Evolutionary conservation across 352 stramenopile genomes (phyloP).

Genomic region (Phytophthora hybrid): DNA sequence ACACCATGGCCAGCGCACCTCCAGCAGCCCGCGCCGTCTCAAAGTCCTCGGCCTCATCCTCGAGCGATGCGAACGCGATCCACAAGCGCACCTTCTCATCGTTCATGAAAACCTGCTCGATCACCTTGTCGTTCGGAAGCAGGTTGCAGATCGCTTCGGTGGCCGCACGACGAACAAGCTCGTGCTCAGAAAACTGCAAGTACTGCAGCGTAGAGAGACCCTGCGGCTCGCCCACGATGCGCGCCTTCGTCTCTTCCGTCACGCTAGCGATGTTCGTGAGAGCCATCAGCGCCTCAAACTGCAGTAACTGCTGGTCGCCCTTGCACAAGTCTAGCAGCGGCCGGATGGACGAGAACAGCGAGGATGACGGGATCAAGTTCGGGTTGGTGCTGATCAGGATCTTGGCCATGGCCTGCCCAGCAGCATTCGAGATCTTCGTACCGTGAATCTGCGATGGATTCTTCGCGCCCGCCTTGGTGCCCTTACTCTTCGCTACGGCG

Average conservation of each 20-base stretch:
- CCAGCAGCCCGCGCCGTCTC: slow-evolving; percentile 92
- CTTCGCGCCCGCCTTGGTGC: slow-evolving; percentile 23
- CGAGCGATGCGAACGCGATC: slow-evolving; percentile 92
- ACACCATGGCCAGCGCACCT: slow-evolving; percentile 95
- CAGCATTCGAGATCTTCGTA: slow-evolving; percentile 90
- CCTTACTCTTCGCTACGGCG: slow-evolving; percentile 38
- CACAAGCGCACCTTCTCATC: slow-evolving; percentile 94
- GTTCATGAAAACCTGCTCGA: slow-evolving; percentile 94
- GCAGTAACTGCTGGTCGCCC: slow-evolving; percentile 91
- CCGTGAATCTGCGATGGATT: slow-evolving; percentile 65
- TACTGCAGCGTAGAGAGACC: slow-evolving; percentile 84
- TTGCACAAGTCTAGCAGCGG: slow-evolving; percentile 95
- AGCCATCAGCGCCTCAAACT: slow-evolving; percentile 96
- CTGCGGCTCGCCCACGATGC: slow-evolving; percentile 74
- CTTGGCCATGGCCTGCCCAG: slow-evolving; percentile 95
- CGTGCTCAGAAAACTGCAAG: slow-evolving; percentile 97
- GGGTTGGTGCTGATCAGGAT: slow-evolving; percentile 98
- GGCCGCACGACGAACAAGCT: slow-evolving; percentile 95
- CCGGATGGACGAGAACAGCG: slow-evolving; percentile 80
- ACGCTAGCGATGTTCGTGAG: slow-evolving; percentile 97
- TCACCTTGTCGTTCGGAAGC: slow-evolving; percentile 93
- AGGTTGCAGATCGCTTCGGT: slow-evolving; percentile 98
- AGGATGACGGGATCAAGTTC: slow-evolving; percentile 84
- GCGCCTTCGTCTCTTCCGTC: slow-evolving; percentile 95
- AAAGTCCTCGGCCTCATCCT: slow-evolving; percentile 94